These are phyloP conservation scores for Nakazawaea wickerhamii DNA, from an alignment of 805 yeast genomes.

Conservation along the genomic window DNA sequence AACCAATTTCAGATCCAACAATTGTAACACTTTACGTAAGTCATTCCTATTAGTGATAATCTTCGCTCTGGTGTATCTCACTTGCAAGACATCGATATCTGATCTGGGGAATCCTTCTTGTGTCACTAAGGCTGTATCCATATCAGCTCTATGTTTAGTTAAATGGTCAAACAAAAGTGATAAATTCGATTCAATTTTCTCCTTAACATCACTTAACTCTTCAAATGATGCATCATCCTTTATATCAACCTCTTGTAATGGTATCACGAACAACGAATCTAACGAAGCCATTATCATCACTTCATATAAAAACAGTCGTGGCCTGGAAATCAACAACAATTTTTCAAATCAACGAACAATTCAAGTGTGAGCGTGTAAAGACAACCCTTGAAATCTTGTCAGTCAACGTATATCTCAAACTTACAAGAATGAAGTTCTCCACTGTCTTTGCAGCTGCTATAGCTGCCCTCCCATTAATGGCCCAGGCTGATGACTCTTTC, in stretches of 20 bases:
- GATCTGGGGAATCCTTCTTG: constrained; percentile 80
- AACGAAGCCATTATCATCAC: not conserved
- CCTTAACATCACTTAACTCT: constrained; percentile 28
- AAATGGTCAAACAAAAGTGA: constrained; percentile 37
- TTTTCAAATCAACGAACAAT: not conserved
- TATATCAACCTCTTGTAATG: constrained; percentile 12
- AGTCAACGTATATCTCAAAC: not conserved
- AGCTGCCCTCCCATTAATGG: not conserved
- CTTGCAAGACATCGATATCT: constrained; percentile 74
- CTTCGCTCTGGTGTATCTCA: constrained; percentile 56
- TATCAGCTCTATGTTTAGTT: constrained; percentile 42
- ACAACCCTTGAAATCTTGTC: not conserved
- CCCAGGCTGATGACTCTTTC: constrained; percentile 20
- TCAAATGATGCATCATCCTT: not conserved
- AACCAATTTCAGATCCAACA: constrained; percentile 41
- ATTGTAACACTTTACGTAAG: constrained; percentile 40
- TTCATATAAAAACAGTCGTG: not conserved
- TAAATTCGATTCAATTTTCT: constrained; percentile 36
- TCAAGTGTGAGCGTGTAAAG: not conserved
- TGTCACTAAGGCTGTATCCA: constrained; percentile 61
- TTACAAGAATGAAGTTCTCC: constrained; percentile 19
- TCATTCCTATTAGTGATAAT: constrained; percentile 72
- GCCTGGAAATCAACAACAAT: constrained; percentile 9
- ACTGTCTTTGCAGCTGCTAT: constrained; percentile 7
- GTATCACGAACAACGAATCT: constrained; percentile 4